Evolutionary conservation across 1,139 yeast species (phyloP).

Genomic region (Sugiyamaella paludigena): DNA sequence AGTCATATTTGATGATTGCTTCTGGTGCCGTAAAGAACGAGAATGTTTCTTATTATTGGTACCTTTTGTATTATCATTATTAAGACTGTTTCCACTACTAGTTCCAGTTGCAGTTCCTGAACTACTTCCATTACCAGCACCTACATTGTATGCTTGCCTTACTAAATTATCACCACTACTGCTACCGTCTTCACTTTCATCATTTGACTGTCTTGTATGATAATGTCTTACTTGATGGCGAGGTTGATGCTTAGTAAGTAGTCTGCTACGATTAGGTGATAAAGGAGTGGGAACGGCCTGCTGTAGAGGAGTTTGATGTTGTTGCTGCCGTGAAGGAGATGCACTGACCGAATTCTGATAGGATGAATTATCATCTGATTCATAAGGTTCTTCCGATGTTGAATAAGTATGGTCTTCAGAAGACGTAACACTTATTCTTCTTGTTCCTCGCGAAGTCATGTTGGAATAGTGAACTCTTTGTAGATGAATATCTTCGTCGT

Average conservation of each 20-base stretch:
- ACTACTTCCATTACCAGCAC: neutral
- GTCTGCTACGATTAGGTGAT: no score
- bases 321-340: neutral
- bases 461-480: no score
- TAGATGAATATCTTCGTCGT: no score
- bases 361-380: slow-evolving; percentile 10
- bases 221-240: no score
- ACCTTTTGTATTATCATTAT: neutral
- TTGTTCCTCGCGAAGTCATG: neutral
- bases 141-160: no score
- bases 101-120: neutral
- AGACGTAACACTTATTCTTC: slow-evolving; percentile 8
- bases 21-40: slow-evolving; percentile 5
- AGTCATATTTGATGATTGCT: slow-evolving; percentile 8
- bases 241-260: no score
- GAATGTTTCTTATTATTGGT: neutral
- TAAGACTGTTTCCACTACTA: slow-evolving; percentile 1
- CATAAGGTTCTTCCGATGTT: slow-evolving; percentile 10
- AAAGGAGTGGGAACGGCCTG: no score
- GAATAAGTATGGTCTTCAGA: slow-evolving; percentile 10
- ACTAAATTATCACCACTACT: neutral
- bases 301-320: no score
- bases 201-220: neutral
- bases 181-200: neutral
- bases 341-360: neutral